Base-by-base conservation (phyloP, 1,284 basidiomycete species). In the Apiotrichum laibachii region DNA sequence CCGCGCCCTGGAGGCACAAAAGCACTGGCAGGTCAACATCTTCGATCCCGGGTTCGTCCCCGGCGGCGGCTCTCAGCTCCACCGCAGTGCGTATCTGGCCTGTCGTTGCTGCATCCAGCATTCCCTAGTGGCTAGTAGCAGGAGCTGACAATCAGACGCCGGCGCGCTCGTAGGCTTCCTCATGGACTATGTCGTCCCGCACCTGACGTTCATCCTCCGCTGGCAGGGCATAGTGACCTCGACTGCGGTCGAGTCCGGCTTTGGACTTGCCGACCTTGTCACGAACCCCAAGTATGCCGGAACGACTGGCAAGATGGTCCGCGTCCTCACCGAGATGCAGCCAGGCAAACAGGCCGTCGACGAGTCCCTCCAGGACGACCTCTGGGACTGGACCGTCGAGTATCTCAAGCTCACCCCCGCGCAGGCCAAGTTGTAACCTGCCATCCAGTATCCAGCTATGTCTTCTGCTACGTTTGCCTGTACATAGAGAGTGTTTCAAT, bases 21-120 rank as follows among this genome's bases (percentile, higher is more conserved):
- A 54, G 15, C 21, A 33, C 11, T 69, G 67, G 67, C 49, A 43
- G 22, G 55, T 65, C 16, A 57, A 58, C 45, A 51, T 51, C 2
- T 59, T 62, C 43, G 65, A 65, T 13, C 67, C 67, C 4, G 67
- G 67, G 5, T 63, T 67, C 19, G 62, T 67, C 39, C 58, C 67
- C 12, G 47, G 53, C 18, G 53, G 53, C 15, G 53, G 53, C 8
- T 40, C 50, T 11, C 3, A 39, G 35, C 50, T 52, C 6, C 37
- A 34, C 34, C 4, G 40, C 5, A 18, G 50, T 52, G n/a, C 15
- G 50, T 43, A 13, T 15, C 39, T 51, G 34, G n/a, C n/a, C n/a
- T n/a, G n/a, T n/a, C n/a, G n/a, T n/a, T n/a, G n/a, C n/a, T 51
- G 22, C 7, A 10, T 19, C 47, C 18, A 10, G 13, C 35, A 40